Evolutionary conservation across 2,329 filamentous ascomycete species (phyloP), one percentile per base, ranked within the genome.

Genomic region (Cryphonectria radicalis): DNA sequence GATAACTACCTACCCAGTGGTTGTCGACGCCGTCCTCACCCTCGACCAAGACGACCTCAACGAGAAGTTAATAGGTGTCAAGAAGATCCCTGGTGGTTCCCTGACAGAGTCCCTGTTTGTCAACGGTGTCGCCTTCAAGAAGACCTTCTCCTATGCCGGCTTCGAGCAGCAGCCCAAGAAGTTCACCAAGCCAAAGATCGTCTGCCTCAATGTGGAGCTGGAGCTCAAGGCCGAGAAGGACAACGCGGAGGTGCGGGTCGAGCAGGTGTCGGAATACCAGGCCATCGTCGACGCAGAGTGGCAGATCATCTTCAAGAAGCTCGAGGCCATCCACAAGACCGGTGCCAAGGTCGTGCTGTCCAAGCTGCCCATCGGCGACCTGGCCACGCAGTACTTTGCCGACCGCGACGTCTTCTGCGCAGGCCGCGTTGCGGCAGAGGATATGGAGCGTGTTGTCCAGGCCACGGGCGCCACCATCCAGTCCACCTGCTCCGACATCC

Each of bases 221-320:
- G 96, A 99, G 85, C 87, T 99, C 77, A 99, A 99, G 90, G 95
- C 93, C 74, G 96, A 99, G 83, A 99, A 98, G 88, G 96, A 99
- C 85, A 99, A 99, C 79, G 96, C 96, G 72, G 96, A 99, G 85
- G 94, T 99, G 74, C 92, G 96, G 72, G 95, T 99, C 71, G 96
- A 98, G 84, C 95, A 98, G 83, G 96, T 99, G 67, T 97, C 95
- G 28, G 96, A 99, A 84, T 99, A 99, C 86, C 96, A 99, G 85
- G 96, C 96, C 74, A 98, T 99, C 77, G 96, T 99, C 80, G 96
- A 99, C 79, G 96, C 96, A 42, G 96, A 99, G 84, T 99, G 96
- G 96, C 94, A 98, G 83, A 99, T 99, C 80, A 99, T 99, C 82
- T 98, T 92, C 90, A 95, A 98, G 87, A 99, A 99, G 88, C 93